Evolutionary conservation across 2,329 filamentous ascomycete species (phyloP), one percentile per base, ranked within the genome.

Genomic region (Aspergillus sp.): DNA sequence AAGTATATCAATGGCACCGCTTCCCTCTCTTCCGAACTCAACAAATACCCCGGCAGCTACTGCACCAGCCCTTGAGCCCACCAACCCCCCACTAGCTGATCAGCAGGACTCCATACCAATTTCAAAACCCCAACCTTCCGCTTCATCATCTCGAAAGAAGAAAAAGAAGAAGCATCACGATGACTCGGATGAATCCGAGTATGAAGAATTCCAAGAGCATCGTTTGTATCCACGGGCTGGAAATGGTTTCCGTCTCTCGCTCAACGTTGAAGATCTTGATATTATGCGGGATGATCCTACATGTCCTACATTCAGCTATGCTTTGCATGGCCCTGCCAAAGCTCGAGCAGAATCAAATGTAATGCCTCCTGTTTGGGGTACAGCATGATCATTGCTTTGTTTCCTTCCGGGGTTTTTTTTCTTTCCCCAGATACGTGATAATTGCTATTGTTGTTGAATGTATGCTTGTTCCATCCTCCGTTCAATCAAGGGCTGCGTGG

Each of bases 221-320:
- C 74, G 78, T 27, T 73, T 82, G 35, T 85, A 85, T 51, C 82
- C 82, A 0, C 76, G 76, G 49, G 70, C 82, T 6, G 83, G 82
- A 2, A 74, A 82, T 43, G 82, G 83, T 2, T 67, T 86, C 27
- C 75, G 71, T 26, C 57, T 85, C 13, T 72, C 76, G 6, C 72
- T 74, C 1, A 78, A 83, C 50, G 71, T 71, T 12, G 75, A 79
- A 27, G 81, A 85, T 57, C 53, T 82, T 33, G 72, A 80, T 45
- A 83, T 82, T 68, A 60, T 86, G 26, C 75, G 81, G 6, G 82
- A 85, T 52, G 77, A 81, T 39, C 73, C 76, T 33, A 57, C 66
- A 26, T 75, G 73, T 52, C 68, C 71, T 19, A 79, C 79, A 0
- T 82, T 82, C 53, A 81, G 75, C 48, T 78, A 82, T 52, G 43